These are phyloP conservation scores for Magnaporthiopsis incrustans DNA, from an alignment of 2,329 filamentous ascomycete species.

Conservation along the genomic window DNA sequence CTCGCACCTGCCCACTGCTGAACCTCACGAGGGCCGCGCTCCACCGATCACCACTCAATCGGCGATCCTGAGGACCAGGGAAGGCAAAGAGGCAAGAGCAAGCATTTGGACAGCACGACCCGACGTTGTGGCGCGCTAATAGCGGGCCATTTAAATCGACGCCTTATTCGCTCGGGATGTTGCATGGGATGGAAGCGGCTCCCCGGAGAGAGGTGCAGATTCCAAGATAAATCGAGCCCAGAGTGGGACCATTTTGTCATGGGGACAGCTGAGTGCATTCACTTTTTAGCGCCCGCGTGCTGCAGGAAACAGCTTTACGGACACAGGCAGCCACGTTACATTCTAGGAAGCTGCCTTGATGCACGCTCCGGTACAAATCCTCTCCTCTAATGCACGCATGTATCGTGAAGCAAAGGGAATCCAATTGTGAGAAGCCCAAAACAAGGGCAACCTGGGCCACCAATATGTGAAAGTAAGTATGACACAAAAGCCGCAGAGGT, in stretches of 20 bases:
- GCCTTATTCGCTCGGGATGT: neutral
- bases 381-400: no score
- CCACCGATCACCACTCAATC: neutral
- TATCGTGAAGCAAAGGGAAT: no score
- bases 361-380: no score
- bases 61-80: neutral
- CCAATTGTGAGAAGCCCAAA: neutral
- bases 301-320: no score
- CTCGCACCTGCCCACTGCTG: neutral
- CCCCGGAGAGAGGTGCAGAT: neutral
- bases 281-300: no score
- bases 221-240: neutral
- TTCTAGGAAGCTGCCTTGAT: no score
- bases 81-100: neutral
- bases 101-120: neutral
- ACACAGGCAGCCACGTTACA: no score
- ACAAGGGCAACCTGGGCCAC: neutral
- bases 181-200: neutral
- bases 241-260: no score
- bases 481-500: neutral
- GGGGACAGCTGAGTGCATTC: no score
- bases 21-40: neutral
- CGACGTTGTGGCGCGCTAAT: neutral
- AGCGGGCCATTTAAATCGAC: neutral
- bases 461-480: neutral